Conservation (phyloP, 2,329 filamentous ascomycete species). For the Taxawa tesnikishii region DNA sequence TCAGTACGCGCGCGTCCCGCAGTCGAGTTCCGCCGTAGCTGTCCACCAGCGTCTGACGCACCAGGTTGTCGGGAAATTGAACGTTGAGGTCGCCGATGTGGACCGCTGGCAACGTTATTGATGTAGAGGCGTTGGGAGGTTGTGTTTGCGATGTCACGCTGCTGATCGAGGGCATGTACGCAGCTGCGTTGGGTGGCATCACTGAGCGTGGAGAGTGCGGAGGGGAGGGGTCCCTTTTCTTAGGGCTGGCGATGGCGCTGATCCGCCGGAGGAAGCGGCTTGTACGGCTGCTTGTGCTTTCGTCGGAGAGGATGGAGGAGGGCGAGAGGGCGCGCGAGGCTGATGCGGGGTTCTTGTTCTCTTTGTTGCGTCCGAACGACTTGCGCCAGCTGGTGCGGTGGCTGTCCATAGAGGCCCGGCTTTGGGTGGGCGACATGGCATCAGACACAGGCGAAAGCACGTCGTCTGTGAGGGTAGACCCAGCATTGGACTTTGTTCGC, state of each 20-base stretch:
- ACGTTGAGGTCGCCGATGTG: constrained; percentile 87
- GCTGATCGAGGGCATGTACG: no score
- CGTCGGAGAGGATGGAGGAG: constrained; percentile 19
- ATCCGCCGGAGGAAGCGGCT: constrained; percentile 55
- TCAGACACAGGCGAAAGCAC: constrained; percentile 3
- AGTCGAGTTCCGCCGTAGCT: no score
- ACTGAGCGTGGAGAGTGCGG: no score
- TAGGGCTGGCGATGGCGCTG: constrained; percentile 24
- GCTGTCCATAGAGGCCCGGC: constrained; percentile 1
- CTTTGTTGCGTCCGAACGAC: constrained; percentile 3
- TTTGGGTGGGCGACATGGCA: not conserved
- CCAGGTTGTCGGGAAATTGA: constrained; percentile 86
- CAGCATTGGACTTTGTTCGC: not conserved
- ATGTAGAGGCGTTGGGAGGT: not conserved
- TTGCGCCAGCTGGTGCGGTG: constrained; percentile 3
- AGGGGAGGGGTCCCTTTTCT: no score
- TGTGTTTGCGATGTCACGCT: no score
- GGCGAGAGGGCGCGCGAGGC: constrained; percentile 11
- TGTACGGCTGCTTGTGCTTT: constrained; percentile 38
- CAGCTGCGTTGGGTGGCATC: no score
- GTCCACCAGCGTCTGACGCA: no score
- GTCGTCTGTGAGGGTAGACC: not conserved
- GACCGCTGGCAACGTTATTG: constrained; percentile 44
- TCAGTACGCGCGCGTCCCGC: constrained; percentile 3
- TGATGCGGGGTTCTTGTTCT: not conserved